phyloP scores from a whole-genome alignment of 2,329 filamentous ascomycete species.

The Lecanicillium sp. region DNA sequence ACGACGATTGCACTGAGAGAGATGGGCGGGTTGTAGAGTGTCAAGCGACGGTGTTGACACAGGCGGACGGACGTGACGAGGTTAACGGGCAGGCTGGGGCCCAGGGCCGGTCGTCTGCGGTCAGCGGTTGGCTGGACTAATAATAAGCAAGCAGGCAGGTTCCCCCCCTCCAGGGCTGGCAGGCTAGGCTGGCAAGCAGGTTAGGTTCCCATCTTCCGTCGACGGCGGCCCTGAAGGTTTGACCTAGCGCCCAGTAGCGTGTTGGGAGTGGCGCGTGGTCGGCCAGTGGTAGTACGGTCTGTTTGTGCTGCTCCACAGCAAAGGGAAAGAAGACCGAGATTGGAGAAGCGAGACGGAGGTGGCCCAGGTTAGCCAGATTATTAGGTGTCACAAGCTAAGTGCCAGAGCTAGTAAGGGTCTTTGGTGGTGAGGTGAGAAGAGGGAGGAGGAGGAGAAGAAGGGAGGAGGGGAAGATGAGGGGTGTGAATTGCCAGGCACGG shows the following conservation, averaged over 20 bases:
- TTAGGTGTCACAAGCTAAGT: too few relatives aligned
- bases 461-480: slow-evolving; percentile 1
- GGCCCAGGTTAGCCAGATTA: neutral
- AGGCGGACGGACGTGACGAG: slow-evolving; percentile 2
- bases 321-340: slow-evolving; percentile 4
- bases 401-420: neutral
- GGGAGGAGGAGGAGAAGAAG: neutral
- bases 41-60: too few relatives aligned
- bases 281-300: slow-evolving; percentile 3
- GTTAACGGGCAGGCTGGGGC: neutral
- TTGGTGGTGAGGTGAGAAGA: neutral
- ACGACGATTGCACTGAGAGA: neutral
- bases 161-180: neutral
- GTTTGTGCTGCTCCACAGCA: neutral
- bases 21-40: neutral
- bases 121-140: neutral
- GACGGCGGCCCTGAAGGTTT: slow-evolving; percentile 8
- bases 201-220: slow-evolving; percentile 3
- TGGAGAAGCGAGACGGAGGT: slow-evolving; percentile 6
- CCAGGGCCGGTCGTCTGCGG: neutral
- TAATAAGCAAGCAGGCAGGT: slow-evolving; percentile 1
- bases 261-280: slow-evolving; percentile 2
- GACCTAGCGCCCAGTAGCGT: slow-evolving; percentile 6
- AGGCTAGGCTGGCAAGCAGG: neutral
- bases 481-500: too few relatives aligned